These are phyloP conservation scores for Urostyla sp. DNA, from an alignment of 73 alveolate species.

Conservation along the genomic window DNA sequence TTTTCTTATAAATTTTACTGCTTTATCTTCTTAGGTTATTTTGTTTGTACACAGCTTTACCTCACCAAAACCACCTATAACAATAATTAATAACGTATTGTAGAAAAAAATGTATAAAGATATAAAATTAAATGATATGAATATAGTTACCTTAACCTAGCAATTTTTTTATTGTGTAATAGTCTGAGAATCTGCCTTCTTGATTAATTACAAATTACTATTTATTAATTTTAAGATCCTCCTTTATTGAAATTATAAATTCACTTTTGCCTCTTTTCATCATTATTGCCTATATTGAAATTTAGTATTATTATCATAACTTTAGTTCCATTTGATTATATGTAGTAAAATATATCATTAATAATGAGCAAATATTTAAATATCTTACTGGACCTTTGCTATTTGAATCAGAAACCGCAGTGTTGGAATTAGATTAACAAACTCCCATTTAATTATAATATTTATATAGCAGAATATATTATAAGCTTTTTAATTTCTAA, in stretches of 20 bases:
- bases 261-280: background rate
- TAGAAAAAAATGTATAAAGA: background rate
- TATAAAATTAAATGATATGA: background rate
- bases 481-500: no score
- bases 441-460: constrained; percentile 22
- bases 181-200: constrained; percentile 8
- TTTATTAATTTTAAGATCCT: constrained; percentile 10
- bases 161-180: background rate
- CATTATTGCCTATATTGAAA: background rate
- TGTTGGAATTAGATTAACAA: background rate
- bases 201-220: background rate
- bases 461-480: no score
- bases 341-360: background rate
- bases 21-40: constrained; percentile 45
- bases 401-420: background rate
- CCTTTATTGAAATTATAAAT: background rate
- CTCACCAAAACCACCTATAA: constrained; percentile 60
- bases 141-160: background rate
- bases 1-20: constrained; percentile 55
- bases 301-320: background rate
- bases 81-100: background rate
- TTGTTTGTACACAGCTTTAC: constrained; percentile 37
- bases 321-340: background rate
- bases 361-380: background rate
- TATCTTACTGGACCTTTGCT: background rate